Base-by-base conservation (phyloP, 164 flowering plant species). In the Liriodendron chinense region DNA sequence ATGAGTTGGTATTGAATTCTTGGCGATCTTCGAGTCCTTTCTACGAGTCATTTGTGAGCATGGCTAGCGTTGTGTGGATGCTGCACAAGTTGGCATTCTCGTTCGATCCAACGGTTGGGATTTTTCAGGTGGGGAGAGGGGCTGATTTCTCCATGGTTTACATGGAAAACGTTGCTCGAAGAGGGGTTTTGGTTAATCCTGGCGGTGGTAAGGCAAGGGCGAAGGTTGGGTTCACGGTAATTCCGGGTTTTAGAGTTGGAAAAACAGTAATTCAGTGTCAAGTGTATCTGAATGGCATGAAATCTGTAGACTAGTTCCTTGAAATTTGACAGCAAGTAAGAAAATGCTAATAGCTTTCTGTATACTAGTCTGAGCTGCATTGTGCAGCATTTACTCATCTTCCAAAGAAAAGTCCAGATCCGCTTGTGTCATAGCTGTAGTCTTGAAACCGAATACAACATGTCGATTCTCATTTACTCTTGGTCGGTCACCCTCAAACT, bases 201-300 rank as follows among this genome's bases (percentile, higher is more conserved):
- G 72, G 24, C 22, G 23, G 28, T 1, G 68, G 81, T 21, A 84
- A 80, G 78, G 68, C 78, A 18, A 85, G 86, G 79, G 82, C 78
- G 14, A 89, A 88, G 76, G 98, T 96, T 6, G 98, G 87, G 16
- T 96, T 94, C 77, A 94, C 97, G 2, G 97, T 94, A 70, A 83
- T 94, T 78, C 99, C 98, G 0, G 98, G 99, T 1, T 94, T 96
- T 79, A 92, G 83, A 76, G 84, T 94, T 69, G 94, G 97, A 63
- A 84, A 83, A 67, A 92, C 97, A 2, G 85, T 92, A 1, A 81
- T 96, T 71, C 99, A 94, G 82, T 88, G 89, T 82, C 92, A 91
- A 80, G 98, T 94, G 64, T 95, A 93, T 87, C 77, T 91, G 65
- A 83, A 70, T 59, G 84, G 80, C 56, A 64, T 71, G 48, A 81